These are phyloP conservation scores for Ustilago cynodontis DNA, from an alignment of 1,284 basidiomycete species.

Conservation along the genomic window DNA sequence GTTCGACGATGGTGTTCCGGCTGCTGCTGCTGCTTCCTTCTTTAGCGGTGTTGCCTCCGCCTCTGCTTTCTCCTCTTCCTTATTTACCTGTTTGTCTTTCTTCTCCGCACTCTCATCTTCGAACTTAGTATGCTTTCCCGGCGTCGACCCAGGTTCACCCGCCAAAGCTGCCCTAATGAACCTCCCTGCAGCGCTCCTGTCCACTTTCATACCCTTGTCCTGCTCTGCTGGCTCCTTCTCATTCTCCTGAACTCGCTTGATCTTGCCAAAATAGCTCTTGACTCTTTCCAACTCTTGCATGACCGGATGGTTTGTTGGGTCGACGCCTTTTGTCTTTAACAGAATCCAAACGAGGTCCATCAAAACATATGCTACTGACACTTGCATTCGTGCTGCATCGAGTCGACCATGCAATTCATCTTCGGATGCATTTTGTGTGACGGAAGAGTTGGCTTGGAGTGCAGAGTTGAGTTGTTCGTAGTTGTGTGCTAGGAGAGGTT, in stretches of 20 bases:
- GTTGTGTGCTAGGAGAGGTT: slow-evolving; percentile 34
- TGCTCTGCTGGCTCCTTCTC: slow-evolving; percentile 24
- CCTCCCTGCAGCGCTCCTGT: slow-evolving; percentile 47
- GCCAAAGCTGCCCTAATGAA: slow-evolving; percentile 52
- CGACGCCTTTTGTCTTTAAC: slow-evolving; percentile 58
- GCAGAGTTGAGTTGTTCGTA: slow-evolving; percentile 36
- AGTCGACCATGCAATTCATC: slow-evolving; percentile 55
- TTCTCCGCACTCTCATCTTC: slow-evolving; percentile 25
- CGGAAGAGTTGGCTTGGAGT: slow-evolving; percentile 27
- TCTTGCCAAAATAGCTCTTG: slow-evolving; percentile 60
- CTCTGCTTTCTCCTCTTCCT: slow-evolving; percentile 8
- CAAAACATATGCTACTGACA: slow-evolving; percentile 54
- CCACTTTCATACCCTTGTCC: slow-evolving; percentile 23
- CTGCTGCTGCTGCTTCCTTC: slow-evolving; percentile 4
- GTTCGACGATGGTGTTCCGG: slow-evolving; percentile 7
- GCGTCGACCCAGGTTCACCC: slow-evolving; percentile 12
- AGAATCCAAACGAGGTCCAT: slow-evolving; percentile 62
- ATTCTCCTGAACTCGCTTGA: slow-evolving; percentile 46
- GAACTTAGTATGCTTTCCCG: slow-evolving; percentile 47
- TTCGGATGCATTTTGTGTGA: neutral
- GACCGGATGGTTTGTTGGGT: slow-evolving; percentile 53
- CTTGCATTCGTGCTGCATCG: slow-evolving; percentile 56
- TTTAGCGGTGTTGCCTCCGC: slow-evolving; percentile 2
- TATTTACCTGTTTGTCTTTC: slow-evolving; percentile 13
- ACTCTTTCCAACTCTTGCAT: slow-evolving; percentile 57